These are phyloP conservation scores for Auxenochlorella pyrenoidosa DNA, from an alignment of 139 green algal species.

Conservation along the genomic window DNA sequence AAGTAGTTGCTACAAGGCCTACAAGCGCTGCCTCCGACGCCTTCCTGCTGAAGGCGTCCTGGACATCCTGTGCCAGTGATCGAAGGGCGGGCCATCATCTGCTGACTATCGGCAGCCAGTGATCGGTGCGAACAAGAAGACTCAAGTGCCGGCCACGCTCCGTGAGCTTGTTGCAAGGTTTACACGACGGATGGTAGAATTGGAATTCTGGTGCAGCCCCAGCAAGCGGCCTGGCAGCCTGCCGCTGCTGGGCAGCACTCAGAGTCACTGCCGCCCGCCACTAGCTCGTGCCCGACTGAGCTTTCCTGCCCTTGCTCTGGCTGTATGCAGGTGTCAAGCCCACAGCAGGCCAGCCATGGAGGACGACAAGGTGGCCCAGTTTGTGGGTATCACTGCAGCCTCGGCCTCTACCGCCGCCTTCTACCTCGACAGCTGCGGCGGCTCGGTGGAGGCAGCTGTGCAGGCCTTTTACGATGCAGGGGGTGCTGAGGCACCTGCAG, in stretches of 20 bases:
- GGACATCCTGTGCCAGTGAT: too few species aligned
- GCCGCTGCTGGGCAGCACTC: not conserved
- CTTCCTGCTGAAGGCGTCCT: too few species aligned
- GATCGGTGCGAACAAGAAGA: too few species aligned
- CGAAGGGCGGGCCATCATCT: too few species aligned
- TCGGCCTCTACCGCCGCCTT: constrained; percentile 26
- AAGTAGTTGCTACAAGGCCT: too few species aligned
- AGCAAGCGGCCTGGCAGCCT: not conserved
- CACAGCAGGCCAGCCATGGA: not conserved
- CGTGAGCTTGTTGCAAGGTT: too few species aligned
- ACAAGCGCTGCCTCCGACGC: too few species aligned
- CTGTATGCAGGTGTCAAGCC: not conserved
- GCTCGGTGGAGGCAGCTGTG: constrained; percentile 46
- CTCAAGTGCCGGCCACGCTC: too few species aligned
- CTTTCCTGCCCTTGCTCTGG: not conserved
- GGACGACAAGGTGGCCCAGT: constrained; percentile 52
- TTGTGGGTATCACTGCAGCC: constrained; percentile 55
- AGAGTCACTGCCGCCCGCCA: not conserved
- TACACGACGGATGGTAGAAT: too few species aligned
- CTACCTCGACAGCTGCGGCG: constrained; percentile 41
- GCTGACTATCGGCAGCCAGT: too few species aligned
- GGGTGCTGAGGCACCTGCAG: not conserved
- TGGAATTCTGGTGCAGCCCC: too few species aligned
- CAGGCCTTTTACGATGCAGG: constrained; percentile 47
- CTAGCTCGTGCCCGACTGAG: not conserved